phyloP scores from a whole-genome alignment of 805 yeast genomes.

The Barnettozyma sucrosica region DNA sequence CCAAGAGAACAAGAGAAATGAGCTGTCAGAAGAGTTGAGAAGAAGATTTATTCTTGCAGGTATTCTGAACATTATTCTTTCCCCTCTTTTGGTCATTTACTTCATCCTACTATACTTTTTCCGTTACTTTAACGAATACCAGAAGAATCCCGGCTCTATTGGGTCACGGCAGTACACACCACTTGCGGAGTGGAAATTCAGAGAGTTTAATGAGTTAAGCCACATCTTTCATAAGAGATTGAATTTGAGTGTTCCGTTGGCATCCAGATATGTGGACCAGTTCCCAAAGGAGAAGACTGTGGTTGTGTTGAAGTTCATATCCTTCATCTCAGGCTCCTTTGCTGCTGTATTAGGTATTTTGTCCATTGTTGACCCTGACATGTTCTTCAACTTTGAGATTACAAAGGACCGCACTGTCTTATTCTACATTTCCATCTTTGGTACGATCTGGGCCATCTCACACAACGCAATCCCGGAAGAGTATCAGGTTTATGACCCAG shows the following conservation, averaged over 20 bases:
- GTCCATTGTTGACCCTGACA: conserved; percentile 81
- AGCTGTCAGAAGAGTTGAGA: conserved; percentile 60
- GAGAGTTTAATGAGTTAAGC: conserved; percentile 90
- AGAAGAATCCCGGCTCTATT: conserved; percentile 77
- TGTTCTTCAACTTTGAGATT: conserved; percentile 83
- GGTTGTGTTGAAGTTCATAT: conserved; percentile 48
- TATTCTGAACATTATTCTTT: conserved; percentile 67
- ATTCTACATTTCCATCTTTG: conserved; percentile 83
- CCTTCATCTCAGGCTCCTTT: conserved; percentile 82
- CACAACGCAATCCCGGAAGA: conserved; percentile 63
- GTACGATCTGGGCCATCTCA: conserved; percentile 82
- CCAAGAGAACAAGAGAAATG: conserved; percentile 62
- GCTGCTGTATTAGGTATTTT: conserved; percentile 80
- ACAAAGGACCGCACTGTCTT: conserved; percentile 74
- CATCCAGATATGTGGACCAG: conserved; percentile 79
- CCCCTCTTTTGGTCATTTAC: conserved; percentile 84
- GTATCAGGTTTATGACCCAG: conserved; percentile 84
- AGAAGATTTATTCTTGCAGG: conserved; percentile 88
- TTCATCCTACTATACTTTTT: conserved; percentile 80
- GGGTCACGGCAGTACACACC: conserved; percentile 89
- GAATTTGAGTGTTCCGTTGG: conserved; percentile 70
- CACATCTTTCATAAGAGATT: conserved; percentile 81
- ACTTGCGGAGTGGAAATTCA: conserved; percentile 87
- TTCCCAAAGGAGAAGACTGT: conserved; percentile 78
- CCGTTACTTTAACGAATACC: conserved; percentile 88